Percentiles rank a stretch among this genome's conserved stretches.
phyloP scores from a whole-genome alignment of 2,329 filamentous ascomycete species.

The Epichloe amarillans region DNA sequence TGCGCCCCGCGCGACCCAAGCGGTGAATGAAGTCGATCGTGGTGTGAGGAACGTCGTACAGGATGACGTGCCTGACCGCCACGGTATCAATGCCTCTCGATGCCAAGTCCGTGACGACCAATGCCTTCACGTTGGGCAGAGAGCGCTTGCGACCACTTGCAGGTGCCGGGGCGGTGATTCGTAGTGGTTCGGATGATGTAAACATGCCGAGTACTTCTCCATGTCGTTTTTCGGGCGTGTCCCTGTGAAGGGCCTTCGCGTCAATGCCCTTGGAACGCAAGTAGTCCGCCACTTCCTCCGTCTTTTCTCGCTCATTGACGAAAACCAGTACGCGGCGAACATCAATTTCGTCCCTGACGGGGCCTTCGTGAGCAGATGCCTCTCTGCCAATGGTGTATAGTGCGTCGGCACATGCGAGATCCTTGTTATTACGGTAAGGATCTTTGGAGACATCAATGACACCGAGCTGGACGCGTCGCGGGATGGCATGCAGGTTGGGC shows the following conservation, averaged over 20 bases:
- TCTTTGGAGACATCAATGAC: constrained; percentile 85
- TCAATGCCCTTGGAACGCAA: constrained; percentile 78
- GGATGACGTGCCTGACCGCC: constrained; percentile 76
- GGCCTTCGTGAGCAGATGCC: constrained; percentile 42
- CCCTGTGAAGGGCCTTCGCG: constrained; percentile 71
- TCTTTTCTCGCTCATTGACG: constrained; percentile 89
- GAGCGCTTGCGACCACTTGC: constrained; percentile 28
- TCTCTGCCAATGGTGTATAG: constrained; percentile 90
- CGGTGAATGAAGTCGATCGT: constrained; percentile 98
- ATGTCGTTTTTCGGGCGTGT: constrained; percentile 66
- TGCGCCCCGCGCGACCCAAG: constrained; percentile 78
- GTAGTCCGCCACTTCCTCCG: constrained; percentile 66
- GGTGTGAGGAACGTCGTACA: constrained; percentile 96
- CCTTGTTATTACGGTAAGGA: constrained; percentile 88
- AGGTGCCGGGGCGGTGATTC: constrained; percentile 14
- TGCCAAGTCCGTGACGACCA: constrained; percentile 87
- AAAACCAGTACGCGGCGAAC: constrained; percentile 86
- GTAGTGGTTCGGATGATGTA: constrained; percentile 36
- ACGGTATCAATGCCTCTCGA: constrained; percentile 91
- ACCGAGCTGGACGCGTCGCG: constrained; percentile 82
- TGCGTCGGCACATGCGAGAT: constrained; percentile 83
- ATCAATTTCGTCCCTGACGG: constrained; percentile 42
- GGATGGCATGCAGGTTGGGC: constrained; percentile 91
- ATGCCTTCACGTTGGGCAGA: constrained; percentile 69
- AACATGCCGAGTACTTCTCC: constrained; percentile 67